Evolutionary conservation across 2,329 filamentous ascomycete genomes (phyloP).

Genomic region (Ophioceras dolichostomum): DNA sequence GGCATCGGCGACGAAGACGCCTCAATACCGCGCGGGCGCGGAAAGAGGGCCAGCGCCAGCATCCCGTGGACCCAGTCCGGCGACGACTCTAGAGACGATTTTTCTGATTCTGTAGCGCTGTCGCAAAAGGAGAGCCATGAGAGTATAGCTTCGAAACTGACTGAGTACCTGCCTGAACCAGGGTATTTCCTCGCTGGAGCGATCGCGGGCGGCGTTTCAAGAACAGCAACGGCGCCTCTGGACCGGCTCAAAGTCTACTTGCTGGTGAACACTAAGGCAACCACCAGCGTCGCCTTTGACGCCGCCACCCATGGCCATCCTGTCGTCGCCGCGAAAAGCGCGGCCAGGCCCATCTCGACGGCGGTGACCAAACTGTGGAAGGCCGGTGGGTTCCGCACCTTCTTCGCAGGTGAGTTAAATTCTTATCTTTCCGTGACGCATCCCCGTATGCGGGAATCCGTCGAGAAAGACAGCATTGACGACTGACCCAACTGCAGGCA

Average conservation of each 20-base stretch:
- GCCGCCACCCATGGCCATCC: conserved; percentile 51
- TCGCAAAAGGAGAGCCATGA: too few relatives aligned
- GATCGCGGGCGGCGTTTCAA: conserved; percentile 84
- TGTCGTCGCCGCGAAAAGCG: conserved; percentile 50
- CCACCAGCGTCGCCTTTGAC: conserved; percentile 40
- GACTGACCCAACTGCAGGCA: conserved; percentile 44
- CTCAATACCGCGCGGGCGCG: too few relatives aligned
- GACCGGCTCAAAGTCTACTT: conserved; percentile 96
- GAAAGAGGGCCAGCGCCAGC: too few relatives aligned
- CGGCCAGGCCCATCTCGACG: conserved; percentile 55
- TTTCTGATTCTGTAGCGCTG: too few relatives aligned
- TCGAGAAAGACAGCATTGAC: too few relatives aligned
- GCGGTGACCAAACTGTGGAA: conserved; percentile 72
- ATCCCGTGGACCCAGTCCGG: too few relatives aligned
- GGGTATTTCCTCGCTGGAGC: conserved; percentile 97
- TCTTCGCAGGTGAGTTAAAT: conserved; percentile 78
- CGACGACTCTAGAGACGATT: too few relatives aligned
- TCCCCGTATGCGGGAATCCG: not conserved
- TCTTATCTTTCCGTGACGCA: not conserved
- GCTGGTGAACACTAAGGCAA: conserved; percentile 63
- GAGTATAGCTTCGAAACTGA: conserved; percentile 40
- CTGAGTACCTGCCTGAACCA: conserved; percentile 67
- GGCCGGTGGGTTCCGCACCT: conserved; percentile 73
- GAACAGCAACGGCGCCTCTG: conserved; percentile 89
- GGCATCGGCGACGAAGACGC: too few relatives aligned